Percentiles rank a stretch among this genome's conserved stretches.
Evolutionary conservation across 768 basidiomycete genomes (phyloP).

Genomic region (Trichaptum fuscoviolaceum): DNA sequence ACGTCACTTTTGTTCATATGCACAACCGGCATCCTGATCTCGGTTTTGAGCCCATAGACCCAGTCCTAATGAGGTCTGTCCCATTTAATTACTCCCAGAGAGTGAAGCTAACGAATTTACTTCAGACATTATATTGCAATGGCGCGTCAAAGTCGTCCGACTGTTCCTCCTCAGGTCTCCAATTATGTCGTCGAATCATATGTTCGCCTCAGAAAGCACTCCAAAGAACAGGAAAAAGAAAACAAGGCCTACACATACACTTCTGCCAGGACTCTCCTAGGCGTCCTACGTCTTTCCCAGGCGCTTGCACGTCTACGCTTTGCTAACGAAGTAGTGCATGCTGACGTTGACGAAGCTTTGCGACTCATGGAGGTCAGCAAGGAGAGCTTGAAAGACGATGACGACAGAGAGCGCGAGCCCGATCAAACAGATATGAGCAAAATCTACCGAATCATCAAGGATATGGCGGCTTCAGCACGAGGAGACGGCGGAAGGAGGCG

Average conservation of each 20-base stretch:
- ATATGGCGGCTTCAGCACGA: constrained; percentile 51
- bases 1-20: constrained; percentile 99
- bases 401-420: constrained; percentile 51
- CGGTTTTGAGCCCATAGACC: constrained; percentile 79
- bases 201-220: constrained; percentile 88
- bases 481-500: constrained; percentile 30
- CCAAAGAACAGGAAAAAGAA: constrained; percentile 84
- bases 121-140: constrained; percentile 89
- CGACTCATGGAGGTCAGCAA: constrained; percentile 97
- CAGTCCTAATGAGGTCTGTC: constrained; percentile 78
- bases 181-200: constrained; percentile 94
- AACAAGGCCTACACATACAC: constrained; percentile 93
- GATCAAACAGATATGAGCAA: constrained; percentile 79
- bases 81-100: constrained; percentile 1
- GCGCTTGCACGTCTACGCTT: constrained; percentile 90
- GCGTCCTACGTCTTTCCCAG: constrained; percentile 89
- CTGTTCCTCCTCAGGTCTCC: constrained; percentile 85
- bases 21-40: constrained; percentile 83
- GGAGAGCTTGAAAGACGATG: constrained; percentile 80
- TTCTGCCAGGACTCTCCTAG: constrained; percentile 92
- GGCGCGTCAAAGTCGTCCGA: constrained; percentile 83
- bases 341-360: constrained; percentile 94
- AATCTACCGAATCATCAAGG: constrained; percentile 88
- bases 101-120: constrained; percentile 10
- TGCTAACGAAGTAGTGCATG: constrained; percentile 70